Conservation (phyloP, 768 basidiomycete species). For the Trametes maxima region DNA sequence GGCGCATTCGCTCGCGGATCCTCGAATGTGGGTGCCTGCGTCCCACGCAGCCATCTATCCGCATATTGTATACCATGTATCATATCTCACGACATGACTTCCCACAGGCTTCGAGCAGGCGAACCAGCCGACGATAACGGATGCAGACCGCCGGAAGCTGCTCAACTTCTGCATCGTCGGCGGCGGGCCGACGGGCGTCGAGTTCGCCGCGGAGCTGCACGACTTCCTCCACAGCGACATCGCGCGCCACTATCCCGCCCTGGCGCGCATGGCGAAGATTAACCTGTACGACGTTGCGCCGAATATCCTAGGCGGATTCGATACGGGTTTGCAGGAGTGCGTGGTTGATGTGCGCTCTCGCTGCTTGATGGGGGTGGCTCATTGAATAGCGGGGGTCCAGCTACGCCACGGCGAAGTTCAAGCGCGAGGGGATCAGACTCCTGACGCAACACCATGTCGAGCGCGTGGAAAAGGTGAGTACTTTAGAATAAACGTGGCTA, state of each 20-base stretch:
- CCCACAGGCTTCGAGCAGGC: conserved; percentile 77
- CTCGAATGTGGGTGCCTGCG: conserved; percentile 58
- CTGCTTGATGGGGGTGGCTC: not conserved
- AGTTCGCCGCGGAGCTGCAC: conserved; percentile 82
- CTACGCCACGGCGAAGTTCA: conserved; percentile 70
- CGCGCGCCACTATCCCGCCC: conserved; percentile 57
- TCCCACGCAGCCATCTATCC: not conserved
- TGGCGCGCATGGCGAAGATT: conserved; percentile 67
- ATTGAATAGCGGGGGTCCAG: conserved; percentile 35
- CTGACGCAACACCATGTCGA: conserved; percentile 76
- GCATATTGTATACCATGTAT: not conserved
- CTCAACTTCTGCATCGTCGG: conserved; percentile 89
- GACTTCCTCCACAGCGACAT: conserved; percentile 76
- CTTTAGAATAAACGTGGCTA: not conserved
- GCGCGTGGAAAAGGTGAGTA: conserved; percentile 57
- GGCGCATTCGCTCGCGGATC: conserved; percentile 68
- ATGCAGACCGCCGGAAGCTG: conserved; percentile 70
- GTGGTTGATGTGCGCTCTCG: conserved; percentile 19
- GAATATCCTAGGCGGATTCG: conserved; percentile 74
- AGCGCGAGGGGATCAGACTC: conserved; percentile 73
- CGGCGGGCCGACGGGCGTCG: conserved; percentile 79
- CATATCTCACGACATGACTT: not conserved
- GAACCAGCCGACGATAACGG: conserved; percentile 75
- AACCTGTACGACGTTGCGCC: conserved; percentile 84
- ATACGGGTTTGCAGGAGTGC: conserved; percentile 63